Percentiles rank a stretch among this genome's conserved stretches.
Evolutionary conservation across 2,329 filamentous ascomycete species (phyloP).

Genomic region (Pseudogymnoascus sp.): DNA sequence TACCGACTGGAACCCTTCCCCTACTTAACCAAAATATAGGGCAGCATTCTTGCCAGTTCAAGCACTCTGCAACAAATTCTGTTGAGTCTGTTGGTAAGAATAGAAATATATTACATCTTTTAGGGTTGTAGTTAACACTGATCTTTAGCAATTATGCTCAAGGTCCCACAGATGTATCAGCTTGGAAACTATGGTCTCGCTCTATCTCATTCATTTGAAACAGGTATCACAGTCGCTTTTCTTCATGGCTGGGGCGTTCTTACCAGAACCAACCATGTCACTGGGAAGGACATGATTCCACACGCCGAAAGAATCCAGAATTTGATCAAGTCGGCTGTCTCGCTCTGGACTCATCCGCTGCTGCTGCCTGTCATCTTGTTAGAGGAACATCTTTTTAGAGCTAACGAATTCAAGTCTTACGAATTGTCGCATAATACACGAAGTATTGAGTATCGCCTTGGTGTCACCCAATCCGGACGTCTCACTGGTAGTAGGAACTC

Average conservation of each 20-base stretch:
- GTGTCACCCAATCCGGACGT: neutral
- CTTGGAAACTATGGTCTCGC: neutral
- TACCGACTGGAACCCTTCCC: neutral
- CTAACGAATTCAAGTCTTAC: neutral
- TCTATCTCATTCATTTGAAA: neutral
- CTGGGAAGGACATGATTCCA: neutral
- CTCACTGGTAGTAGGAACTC: neutral
- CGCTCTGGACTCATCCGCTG: neutral
- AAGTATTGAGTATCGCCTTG: neutral
- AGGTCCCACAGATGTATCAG: neutral
- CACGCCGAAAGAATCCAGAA: neutral
- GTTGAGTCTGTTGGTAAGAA: neutral
- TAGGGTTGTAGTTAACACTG: neutral
- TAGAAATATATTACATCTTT: neutral
- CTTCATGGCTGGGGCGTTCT: neutral
- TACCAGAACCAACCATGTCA: neutral
- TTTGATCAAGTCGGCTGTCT: neutral
- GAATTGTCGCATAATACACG: neutral
- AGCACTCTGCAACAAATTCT: neutral
- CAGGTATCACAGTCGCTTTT: neutral
- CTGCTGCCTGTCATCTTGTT: neutral
- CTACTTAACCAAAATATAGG: neutral
- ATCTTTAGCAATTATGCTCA: neutral
- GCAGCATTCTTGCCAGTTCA: neutral
- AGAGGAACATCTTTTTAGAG: neutral